phyloP scores from a whole-genome alignment of 108 stramenopile genomes.

The Skeletonema menzelii region DNA sequence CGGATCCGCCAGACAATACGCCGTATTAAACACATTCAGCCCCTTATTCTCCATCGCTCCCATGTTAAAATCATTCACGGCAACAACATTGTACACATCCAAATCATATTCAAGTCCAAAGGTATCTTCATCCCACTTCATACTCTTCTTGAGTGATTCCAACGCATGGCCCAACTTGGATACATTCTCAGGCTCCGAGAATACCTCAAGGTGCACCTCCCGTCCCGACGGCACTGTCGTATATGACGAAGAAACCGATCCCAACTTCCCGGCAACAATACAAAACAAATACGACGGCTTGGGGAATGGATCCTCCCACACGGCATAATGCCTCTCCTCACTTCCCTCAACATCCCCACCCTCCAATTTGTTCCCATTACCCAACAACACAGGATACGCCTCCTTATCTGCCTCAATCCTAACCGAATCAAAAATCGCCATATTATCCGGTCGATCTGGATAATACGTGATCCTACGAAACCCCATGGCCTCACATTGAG shows the following conservation, averaged over 20 bases:
- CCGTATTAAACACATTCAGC: conserved; percentile 88
- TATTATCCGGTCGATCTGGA: conserved; percentile 95
- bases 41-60: conserved; percentile 98
- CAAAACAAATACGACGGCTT: conserved; percentile 81
- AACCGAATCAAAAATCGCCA: conserved; percentile 83
- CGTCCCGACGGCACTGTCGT: conserved; percentile 41
- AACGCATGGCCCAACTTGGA: conserved; percentile 69
- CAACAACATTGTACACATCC: conserved; percentile 95
- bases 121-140: conserved; percentile 97
- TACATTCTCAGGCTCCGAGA: conserved; percentile 68
- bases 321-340: conserved; percentile 80
- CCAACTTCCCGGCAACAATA: conserved; percentile 65
- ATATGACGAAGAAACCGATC: conserved; percentile 32
- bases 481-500: conserved; percentile 91
- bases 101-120: conserved; percentile 96
- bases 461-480: conserved; percentile 90
- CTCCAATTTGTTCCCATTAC: conserved; percentile 92
- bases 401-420: conserved; percentile 81
- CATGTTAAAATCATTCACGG: conserved; percentile 91
- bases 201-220: conserved; percentile 65
- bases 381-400: conserved; percentile 83
- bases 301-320: conserved; percentile 74
- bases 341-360: conserved; percentile 41
- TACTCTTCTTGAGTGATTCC: conserved; percentile 73
- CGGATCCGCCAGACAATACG: conserved; percentile 92